These are phyloP conservation scores for Acanthamoeba sp. DNA, from an alignment of 208 protist species.

Conservation along the genomic window DNA sequence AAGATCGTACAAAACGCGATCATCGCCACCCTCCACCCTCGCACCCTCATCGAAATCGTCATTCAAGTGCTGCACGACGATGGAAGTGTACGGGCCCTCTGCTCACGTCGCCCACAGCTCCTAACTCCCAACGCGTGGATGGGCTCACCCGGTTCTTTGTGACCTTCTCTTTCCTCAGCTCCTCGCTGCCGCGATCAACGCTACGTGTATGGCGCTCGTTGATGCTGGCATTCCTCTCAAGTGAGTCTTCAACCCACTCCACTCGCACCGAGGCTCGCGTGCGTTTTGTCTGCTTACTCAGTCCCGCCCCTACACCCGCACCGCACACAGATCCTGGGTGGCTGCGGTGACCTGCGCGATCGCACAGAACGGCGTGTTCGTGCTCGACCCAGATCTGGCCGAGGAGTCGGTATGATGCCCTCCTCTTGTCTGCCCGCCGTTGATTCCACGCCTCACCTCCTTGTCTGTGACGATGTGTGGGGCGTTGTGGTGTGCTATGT, in stretches of 20 bases:
- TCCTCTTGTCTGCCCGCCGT: neutral
- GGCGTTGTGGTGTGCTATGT: neutral
- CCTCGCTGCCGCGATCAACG: slow-evolving; percentile 58
- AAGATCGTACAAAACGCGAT: slow-evolving; percentile 32
- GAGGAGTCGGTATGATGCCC: slow-evolving; percentile 5
- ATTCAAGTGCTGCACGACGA: slow-evolving; percentile 69
- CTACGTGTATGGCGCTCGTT: slow-evolving; percentile 44
- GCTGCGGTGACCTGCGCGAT: slow-evolving; percentile 37
- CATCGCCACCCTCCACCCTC: slow-evolving; percentile 72
- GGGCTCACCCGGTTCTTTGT: too few species aligned
- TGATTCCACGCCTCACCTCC: neutral
- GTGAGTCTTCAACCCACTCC: neutral
- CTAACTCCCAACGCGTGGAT: neutral
- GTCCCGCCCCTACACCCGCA: neutral
- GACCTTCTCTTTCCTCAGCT: neutral
- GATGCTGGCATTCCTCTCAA: slow-evolving; percentile 65
- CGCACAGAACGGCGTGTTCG: neutral
- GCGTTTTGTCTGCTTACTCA: neutral
- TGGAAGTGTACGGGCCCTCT: slow-evolving; percentile 5
- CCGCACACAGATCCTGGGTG: neutral
- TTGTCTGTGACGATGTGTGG: neutral
- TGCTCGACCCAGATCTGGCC: slow-evolving; percentile 41
- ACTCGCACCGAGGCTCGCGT: neutral
- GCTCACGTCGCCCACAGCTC: neutral
- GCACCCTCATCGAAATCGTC: slow-evolving; percentile 67